These are phyloP conservation scores for Backusella tarrabulga DNA, from an alignment of 192 early-diverging fungal genomes.

Conservation along the genomic window DNA sequence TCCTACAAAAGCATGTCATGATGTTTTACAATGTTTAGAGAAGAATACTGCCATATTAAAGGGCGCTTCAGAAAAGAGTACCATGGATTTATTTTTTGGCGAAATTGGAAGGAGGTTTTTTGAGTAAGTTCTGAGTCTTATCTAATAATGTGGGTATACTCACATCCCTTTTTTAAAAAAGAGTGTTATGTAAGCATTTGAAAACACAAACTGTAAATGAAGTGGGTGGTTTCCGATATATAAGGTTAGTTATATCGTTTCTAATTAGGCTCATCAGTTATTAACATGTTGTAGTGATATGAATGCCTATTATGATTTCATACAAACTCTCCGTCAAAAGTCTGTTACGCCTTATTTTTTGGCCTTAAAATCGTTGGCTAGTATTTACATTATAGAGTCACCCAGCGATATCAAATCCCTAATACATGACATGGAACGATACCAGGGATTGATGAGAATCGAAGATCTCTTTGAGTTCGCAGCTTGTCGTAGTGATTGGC, in stretches of 20 bases:
- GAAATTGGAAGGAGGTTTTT: constrained; percentile 88
- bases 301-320: constrained; percentile 79
- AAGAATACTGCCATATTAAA: constrained; percentile 70
- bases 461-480: constrained; percentile 88
- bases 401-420: constrained; percentile 70
- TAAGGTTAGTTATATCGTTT: constrained; percentile 44
- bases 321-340: constrained; percentile 56
- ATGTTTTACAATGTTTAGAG: constrained; percentile 75
- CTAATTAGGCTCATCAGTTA: background rate
- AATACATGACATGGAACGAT: constrained; percentile 76
- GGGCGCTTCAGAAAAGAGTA: constrained; percentile 79
- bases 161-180: constrained; percentile 26
- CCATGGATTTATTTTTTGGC: constrained; percentile 86
- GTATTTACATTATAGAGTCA: constrained; percentile 79
- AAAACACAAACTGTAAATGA: constrained; percentile 77
- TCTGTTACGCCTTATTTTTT: constrained; percentile 66
- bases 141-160: no score
- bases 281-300: constrained; percentile 55
- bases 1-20: constrained; percentile 82
- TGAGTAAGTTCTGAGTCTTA: constrained; percentile 53
- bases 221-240: constrained; percentile 88
- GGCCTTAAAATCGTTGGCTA: constrained; percentile 79
- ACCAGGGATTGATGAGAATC: constrained; percentile 65
- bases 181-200: constrained; percentile 82
- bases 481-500: constrained; percentile 73